These are phyloP conservation scores for Globisporangium rhizosaccharum DNA, from an alignment of 352 stramenopile genomes.

Conservation along the genomic window DNA sequence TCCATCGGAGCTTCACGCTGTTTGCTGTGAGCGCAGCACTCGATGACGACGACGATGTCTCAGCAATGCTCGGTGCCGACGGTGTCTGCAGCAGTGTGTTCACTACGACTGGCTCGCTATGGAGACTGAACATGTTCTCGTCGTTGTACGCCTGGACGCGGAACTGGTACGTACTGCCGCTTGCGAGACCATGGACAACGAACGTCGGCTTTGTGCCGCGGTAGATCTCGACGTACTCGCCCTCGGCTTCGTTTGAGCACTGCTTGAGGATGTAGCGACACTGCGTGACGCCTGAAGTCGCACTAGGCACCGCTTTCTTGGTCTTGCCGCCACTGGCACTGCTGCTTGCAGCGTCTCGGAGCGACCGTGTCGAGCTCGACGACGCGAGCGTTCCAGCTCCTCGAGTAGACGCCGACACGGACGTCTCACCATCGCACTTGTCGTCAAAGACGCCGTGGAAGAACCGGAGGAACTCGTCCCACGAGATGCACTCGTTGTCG, in stretches of 20 bases:
- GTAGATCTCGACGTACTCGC: conserved; percentile 87
- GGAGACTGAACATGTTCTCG: conserved; percentile 57
- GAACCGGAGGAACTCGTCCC: conserved; percentile 78
- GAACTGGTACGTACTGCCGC: conserved; percentile 86
- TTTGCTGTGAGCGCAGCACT: conserved; percentile 1
- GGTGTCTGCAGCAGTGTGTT: conserved; percentile 85
- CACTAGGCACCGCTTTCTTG: conserved; percentile 1
- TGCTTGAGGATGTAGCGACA: conserved; percentile 86
- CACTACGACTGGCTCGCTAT: conserved; percentile 70
- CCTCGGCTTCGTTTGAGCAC: conserved; percentile 68
- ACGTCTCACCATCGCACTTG: conserved; percentile 14
- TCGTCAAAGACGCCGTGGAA: conserved; percentile 64
- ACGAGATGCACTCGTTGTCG: conserved; percentile 85
- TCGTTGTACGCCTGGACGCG: conserved; percentile 82
- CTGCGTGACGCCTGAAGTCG: conserved; percentile 11
- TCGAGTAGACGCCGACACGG: conserved; percentile 1
- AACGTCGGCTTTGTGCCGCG: conserved; percentile 57
- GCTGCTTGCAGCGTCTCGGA: conserved; percentile 1
- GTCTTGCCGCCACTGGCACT: not conserved
- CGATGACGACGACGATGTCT: conserved; percentile 16
- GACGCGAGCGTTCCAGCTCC: conserved; percentile 1
- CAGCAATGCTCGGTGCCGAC: conserved; percentile 30
- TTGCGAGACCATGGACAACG: conserved; percentile 74
- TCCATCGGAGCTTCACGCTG: conserved; percentile 54
- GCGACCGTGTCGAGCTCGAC: conserved; percentile 7